Conservation (phyloP, 257 asterid genomes). For the Solanum chiquidenum region DNA sequence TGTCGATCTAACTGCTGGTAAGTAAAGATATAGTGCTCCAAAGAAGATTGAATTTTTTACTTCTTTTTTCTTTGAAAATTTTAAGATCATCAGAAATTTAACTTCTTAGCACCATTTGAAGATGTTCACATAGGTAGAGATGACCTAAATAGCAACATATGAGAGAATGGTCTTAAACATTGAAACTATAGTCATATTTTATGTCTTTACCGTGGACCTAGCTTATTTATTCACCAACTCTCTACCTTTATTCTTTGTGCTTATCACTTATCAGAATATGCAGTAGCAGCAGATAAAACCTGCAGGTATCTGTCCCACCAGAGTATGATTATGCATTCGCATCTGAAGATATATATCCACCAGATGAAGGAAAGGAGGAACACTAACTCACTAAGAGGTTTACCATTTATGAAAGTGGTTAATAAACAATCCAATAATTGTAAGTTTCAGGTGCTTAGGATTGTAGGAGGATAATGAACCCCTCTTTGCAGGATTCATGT, state of each 20-base stretch:
- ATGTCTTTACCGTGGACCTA: background rate
- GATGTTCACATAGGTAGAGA: background rate
- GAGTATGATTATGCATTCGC: background rate
- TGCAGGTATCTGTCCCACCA: background rate
- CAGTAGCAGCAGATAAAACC: background rate
- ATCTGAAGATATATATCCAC: background rate
- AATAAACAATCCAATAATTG: background rate
- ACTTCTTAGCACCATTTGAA: background rate
- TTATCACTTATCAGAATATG: background rate
- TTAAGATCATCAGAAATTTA: background rate
- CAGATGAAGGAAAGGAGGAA: background rate
- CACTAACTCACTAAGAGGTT: background rate
- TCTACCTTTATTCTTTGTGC: background rate
- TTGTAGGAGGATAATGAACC: background rate
- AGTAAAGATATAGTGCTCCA: background rate
- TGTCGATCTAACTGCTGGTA: background rate
- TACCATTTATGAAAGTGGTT: too few relatives aligned
- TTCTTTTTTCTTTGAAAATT: background rate
- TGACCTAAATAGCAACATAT: background rate
- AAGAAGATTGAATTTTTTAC: background rate
- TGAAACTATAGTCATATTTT: background rate
- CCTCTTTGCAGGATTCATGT: background rate
- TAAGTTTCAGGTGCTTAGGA: background rate
- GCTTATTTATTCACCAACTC: background rate
- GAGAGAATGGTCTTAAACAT: background rate